A percentile compares a stretch with the other conserved stretches of the same genome.
Conservation (phyloP, 768 basidiomycete genomes). For the Suillus sp. region DNA sequence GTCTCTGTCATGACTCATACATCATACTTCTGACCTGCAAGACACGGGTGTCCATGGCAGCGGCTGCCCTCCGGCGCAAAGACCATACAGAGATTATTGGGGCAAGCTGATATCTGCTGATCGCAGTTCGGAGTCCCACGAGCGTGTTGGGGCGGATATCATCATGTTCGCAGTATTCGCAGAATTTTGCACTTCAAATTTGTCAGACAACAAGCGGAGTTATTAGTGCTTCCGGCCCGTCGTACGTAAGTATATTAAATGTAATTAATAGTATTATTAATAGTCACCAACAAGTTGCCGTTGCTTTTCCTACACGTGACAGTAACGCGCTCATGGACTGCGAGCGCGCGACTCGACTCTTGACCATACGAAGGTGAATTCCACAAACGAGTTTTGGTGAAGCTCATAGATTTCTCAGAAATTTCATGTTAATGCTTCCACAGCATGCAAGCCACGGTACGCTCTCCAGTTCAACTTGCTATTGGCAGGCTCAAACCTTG, state of each 20-base stretch:
- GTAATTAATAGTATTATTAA: no score
- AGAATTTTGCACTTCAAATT: no score
- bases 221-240: no score
- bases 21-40: neutral
- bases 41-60: no score
- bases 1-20: slow-evolving; percentile 4
- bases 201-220: no score
- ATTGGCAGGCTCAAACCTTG: slow-evolving; percentile 1
- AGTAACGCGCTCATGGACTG: neutral
- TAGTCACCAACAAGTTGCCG: neutral
- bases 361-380: neutral
- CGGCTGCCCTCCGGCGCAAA: no score
- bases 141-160: neutral
- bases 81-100: no score
- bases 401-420: no score
- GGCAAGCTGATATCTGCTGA: no score
- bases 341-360: neutral
- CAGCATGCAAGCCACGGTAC: neutral
- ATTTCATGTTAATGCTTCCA: neutral
- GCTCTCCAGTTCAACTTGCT: neutral
- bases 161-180: no score
- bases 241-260: no score
- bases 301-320: slow-evolving; percentile 12
- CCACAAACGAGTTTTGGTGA: neutral
- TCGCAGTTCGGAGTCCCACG: no score